These are phyloP conservation scores for Asterionellopsis glacialis DNA, from an alignment of 108 stramenopile genomes.

Conservation along the genomic window DNA sequence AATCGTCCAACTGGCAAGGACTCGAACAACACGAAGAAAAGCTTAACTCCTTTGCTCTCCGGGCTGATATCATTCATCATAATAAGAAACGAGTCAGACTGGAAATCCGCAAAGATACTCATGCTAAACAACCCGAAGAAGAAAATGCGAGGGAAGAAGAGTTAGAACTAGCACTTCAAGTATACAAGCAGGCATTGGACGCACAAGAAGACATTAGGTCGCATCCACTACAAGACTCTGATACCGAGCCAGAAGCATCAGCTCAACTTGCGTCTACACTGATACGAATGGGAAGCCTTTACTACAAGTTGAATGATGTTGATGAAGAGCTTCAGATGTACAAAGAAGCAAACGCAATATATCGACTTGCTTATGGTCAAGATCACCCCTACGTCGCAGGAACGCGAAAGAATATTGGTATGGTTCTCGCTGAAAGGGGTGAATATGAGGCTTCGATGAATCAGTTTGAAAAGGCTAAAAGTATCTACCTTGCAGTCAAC, in stretches of 20 bases:
- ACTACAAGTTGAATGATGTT: constrained; percentile 71
- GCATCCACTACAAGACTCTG: constrained; percentile 13
- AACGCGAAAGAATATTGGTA: constrained; percentile 78
- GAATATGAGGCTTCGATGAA: constrained; percentile 58
- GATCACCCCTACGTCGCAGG: constrained; percentile 71
- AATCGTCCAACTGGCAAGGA: constrained; percentile 22
- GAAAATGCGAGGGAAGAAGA: constrained; percentile 24
- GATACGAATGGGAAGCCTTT: constrained; percentile 71
- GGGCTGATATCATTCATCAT: constrained; percentile 34
- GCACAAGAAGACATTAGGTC: constrained; percentile 33
- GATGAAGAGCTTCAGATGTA: constrained; percentile 66
- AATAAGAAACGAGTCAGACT: constrained; percentile 1
- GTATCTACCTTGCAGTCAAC: constrained; percentile 48
- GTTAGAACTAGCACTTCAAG: constrained; percentile 59
- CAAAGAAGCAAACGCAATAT: constrained; percentile 52
- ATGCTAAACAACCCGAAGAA: not conserved
- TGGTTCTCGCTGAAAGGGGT: constrained; percentile 76
- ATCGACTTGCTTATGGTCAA: constrained; percentile 51
- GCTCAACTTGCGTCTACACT: constrained; percentile 56
- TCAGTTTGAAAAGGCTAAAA: constrained; percentile 59
- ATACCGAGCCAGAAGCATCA: constrained; percentile 24
- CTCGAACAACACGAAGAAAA: constrained; percentile 52
- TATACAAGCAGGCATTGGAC: constrained; percentile 45
- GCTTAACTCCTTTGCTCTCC: constrained; percentile 45
- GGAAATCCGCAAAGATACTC: not conserved